phyloP scores from a whole-genome alignment of 495 filamentous ascomycete genomes.

The Penicillium angulare region DNA sequence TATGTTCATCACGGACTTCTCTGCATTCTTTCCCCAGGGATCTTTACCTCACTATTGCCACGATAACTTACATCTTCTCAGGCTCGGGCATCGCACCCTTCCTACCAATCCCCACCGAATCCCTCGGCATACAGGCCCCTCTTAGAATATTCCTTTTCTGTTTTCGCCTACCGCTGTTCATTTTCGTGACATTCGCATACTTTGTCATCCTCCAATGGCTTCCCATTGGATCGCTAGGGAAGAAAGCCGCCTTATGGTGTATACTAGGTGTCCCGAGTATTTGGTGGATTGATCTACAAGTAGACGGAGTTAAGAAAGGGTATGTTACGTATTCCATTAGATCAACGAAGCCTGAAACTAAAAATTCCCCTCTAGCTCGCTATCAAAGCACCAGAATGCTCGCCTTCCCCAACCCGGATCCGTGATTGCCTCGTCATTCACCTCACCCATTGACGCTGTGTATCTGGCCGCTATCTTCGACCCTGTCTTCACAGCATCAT shows the following conservation, averaged over 20 bases:
- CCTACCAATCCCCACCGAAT: slow-evolving; percentile 68
- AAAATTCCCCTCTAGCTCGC: slow-evolving; percentile 37
- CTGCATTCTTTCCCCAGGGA: no score
- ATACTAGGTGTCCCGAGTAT: slow-evolving; percentile 83
- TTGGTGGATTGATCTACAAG: slow-evolving; percentile 97
- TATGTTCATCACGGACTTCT: slow-evolving; percentile 45
- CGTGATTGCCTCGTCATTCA: slow-evolving; percentile 86
- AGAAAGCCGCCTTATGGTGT: slow-evolving; percentile 83
- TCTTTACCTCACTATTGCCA: no score
- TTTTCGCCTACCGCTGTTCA: slow-evolving; percentile 75
- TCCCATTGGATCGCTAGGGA: slow-evolving; percentile 72
- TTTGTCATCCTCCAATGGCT: slow-evolving; percentile 83
- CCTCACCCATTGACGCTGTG: slow-evolving; percentile 86
- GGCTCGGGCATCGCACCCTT: slow-evolving; percentile 96
- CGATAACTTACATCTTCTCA: slow-evolving; percentile 42
- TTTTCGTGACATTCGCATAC: slow-evolving; percentile 65
- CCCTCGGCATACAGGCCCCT: slow-evolving; percentile 58
- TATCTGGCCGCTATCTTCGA: slow-evolving; percentile 98
- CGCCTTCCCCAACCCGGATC: slow-evolving; percentile 72
- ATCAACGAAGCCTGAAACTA: not conserved
- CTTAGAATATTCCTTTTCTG: slow-evolving; percentile 70
- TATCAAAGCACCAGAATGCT: slow-evolving; percentile 58
- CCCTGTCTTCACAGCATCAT: slow-evolving; percentile 84
- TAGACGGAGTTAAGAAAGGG: slow-evolving; percentile 93
- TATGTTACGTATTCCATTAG: slow-evolving; percentile 23